Evolutionary conservation across 176 grass and related monocot species (phyloP), one percentile per base, ranked within the genome.

Genomic region (maize (Zea mays)): DNA sequence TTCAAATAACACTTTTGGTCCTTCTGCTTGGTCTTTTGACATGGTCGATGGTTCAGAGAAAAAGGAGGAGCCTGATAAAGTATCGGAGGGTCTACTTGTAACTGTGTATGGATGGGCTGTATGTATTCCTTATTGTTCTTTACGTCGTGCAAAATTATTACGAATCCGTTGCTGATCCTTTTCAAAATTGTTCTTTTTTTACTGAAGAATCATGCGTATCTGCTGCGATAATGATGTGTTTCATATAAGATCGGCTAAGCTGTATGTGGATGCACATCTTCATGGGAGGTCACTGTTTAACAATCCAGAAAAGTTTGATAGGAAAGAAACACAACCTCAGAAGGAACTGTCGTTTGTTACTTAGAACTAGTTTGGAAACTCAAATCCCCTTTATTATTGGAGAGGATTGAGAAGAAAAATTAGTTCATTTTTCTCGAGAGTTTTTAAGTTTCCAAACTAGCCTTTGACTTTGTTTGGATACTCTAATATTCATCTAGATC

Each of bases 151-250:
- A 83, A 78, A 59, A 61, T 79, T 64, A 65, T 69, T 44, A 11
- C 5, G 37, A 55, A 50, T 56, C 54, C n/a, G 17, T 61, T 79
- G 19, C 69, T 84, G 65, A 88, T 44, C 39, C 27, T 84, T 56
- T 49, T 12, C 48, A 80, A 80, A 71, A 75, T 64, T 80, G 13
- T 83, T 80, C 8, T 88, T 74, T 88, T 74, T 88, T 70, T 81
- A 88, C 81, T 70, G 86, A 88, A 84, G 86, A 88, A 84, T 88
- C 86, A 71, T 71, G 76, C 76, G 57, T 81, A 47, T 88, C 81
- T 65, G 64, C 81, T 75, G 76, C 81, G 16, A 84, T 68, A 88
- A 79, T 42, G 75, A 84, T 80, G 62, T 74, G 38, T 80, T 84
- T 46, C 75, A 84, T 45, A 63, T 83, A 68, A 67, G 54, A 51